These are phyloP conservation scores for Talaromyces sp. DNA, from an alignment of 2,329 filamentous ascomycete genomes.

Conservation along the genomic window DNA sequence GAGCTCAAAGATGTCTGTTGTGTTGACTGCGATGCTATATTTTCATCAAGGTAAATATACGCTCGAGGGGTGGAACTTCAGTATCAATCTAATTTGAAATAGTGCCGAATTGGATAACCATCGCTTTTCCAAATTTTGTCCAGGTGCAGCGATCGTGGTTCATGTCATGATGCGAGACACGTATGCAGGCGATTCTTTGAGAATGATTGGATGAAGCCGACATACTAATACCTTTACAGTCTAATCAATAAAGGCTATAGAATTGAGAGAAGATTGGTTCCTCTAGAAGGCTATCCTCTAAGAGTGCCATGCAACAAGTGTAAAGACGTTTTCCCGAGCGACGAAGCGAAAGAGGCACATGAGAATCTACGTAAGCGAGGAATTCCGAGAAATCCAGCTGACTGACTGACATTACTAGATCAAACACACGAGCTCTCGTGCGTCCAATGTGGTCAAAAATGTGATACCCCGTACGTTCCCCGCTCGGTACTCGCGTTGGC, in stretches of 20 bases:
- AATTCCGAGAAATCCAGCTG: constrained; percentile 7
- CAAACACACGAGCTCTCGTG: constrained; percentile 16
- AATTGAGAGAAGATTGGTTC: constrained; percentile 28
- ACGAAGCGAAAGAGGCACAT: constrained; percentile 23
- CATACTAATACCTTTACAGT: constrained; percentile 16
- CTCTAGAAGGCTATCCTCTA: constrained; percentile 27
- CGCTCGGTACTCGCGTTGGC: neutral
- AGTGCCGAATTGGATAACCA: constrained; percentile 29
- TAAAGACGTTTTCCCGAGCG: constrained; percentile 25
- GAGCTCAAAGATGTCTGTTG: constrained; percentile 26
- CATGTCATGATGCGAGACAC: constrained; percentile 33
- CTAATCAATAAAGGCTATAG: constrained; percentile 33
- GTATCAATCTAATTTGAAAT: neutral
- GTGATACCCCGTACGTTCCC: constrained; percentile 17
- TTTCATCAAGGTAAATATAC: constrained; percentile 26
- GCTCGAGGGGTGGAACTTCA: neutral
- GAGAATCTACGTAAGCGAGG: constrained; percentile 6
- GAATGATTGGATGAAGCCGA: neutral
- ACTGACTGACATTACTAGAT: constrained; percentile 17
- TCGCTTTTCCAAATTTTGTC: constrained; percentile 29
- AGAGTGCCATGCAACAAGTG: constrained; percentile 29
- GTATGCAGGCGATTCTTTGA: constrained; percentile 18
- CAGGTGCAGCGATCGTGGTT: constrained; percentile 28
- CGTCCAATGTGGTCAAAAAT: constrained; percentile 17
- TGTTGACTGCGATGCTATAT: constrained; percentile 31